Evolutionary conservation across 1,139 yeast species (phyloP).

Genomic region (Yamadazyma pseudoaaseri): DNA sequence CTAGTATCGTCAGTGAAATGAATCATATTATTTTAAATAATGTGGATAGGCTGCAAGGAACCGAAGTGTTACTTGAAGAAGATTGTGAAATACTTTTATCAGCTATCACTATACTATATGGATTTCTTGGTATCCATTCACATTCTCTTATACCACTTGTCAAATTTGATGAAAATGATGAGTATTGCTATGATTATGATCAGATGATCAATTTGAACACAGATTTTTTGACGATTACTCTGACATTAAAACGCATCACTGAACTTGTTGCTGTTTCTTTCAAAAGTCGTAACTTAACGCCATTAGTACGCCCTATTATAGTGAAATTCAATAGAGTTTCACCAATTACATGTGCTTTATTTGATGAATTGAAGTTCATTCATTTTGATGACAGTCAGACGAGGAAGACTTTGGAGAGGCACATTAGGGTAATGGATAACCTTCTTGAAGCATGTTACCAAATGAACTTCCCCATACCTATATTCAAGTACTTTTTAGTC

Average conservation of each 20-base stretch:
- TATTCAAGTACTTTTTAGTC: constrained; percentile 23
- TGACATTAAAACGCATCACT: not conserved
- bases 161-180: constrained; percentile 16
- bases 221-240: constrained; percentile 10
- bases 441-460: not conserved
- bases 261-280: not conserved
- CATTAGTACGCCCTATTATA: not conserved
- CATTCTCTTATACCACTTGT: constrained; percentile 28
- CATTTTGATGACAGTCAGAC: not conserved
- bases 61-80: not conserved
- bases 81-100: not conserved
- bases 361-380: constrained; percentile 1
- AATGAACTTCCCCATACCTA: constrained; percentile 22
- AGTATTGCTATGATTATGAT: constrained; percentile 15
- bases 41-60: not conserved
- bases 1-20: not conserved
- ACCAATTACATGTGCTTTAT: constrained; percentile 1
- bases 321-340: not conserved
- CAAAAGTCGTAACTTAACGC: not conserved
- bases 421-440: constrained; percentile 1
- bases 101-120: constrained; percentile 19
- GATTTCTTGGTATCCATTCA: constrained; percentile 33
- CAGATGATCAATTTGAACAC: constrained; percentile 9
- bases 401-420: not conserved
- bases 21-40: not conserved